Evolutionary conservation across 179 eudicot genomes (phyloP), one percentile per base, ranked within the genome.

Genomic region (Nepenthes alata): DNA sequence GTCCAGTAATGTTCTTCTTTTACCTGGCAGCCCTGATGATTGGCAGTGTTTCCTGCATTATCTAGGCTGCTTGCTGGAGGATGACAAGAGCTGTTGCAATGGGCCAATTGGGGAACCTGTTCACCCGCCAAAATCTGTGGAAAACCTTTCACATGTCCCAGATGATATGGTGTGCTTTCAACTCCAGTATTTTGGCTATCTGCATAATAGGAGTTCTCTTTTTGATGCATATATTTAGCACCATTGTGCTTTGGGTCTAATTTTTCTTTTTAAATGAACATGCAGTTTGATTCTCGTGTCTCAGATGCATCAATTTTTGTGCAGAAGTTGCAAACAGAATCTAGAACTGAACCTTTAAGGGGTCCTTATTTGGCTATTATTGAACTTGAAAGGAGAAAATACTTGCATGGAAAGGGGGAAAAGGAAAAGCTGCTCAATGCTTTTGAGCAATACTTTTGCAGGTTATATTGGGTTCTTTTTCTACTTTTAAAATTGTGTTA

Each of bases 31-130:
- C 76, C 90, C 96, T 68, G 95, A 86, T 78, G 98, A 91, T 59
- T 91, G 96, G 98, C 89, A 89, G 67, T 83, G 85, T 72, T 91
- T 89, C 75, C 75, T 81, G 59, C 80, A 89, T 70, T 91, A 83
- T 75, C 69, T 91, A 53, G 88, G 91, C 77, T 89, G 96, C 77
- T 79, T 91, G 71, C 75, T 91, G 65, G 96, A 85, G 77, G 96
- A 89, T 75, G 88, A 74, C 38, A 68, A 71, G 58, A 70, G 75
- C 68, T 86, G 85, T 74, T 70, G 65, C 65, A 69, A 72, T 67
- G 80, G 65, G 44, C 50, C 69, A 48, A 68, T 16, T 59, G 76
- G 74, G 60, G 76, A 68, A 70, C 64, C 77, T 55, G 67, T 77
- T 65, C 58, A 74, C 58, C 81, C 73, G 6, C 78, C 82, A 12